Base-by-base conservation (phyloP, 495 filamentous ascomycete species). In the Penicillium macrosclerotiorum region DNA sequence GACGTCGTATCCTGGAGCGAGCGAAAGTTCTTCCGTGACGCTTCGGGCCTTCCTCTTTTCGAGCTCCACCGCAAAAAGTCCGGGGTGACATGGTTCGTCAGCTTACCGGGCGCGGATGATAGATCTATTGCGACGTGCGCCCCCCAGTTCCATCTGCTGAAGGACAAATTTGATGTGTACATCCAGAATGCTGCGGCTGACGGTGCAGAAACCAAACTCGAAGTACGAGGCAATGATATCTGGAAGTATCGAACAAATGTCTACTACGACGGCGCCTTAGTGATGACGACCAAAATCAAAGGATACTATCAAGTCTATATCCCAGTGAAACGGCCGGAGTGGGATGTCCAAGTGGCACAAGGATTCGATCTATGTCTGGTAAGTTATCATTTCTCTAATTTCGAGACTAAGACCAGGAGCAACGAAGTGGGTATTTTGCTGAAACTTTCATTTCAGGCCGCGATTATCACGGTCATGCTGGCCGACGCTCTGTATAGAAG, bases 161-260 rank as follows among this genome's bases (percentile, higher is more conserved):
- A 57, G 30, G 49, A 57, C 35, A 57, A 52, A 24, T 52, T 57
- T 25, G 48, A 57, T 35, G 53, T 57, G 13, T 42, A 40, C 42
- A 24, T 57, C 23, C 8, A 7, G 17, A 57, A 57, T 45, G 43
- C 34, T 3, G 45, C 38, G 1, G 42, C 11, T 13, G 14, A 44
- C 16, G 53, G 53, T 5, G 43, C 39, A 35, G 38, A 57, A 26
- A 36, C 42, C 13, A 18, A 44, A 7, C 38, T 57, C 13, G 39
- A 48, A 27, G 53, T 49, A 9, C 48, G 53, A 0, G 53, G 53
- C 18, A 49, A 57, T 38, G 45, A 52, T 42, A 33, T 57, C 20
- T 57, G 48, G 49, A 57, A 52, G 17, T 41, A 30, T 9, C 35
- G 31, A 16, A 57, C 53, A 2, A 43, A 51, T 45, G 38, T 57